These are phyloP conservation scores for Paramecium biaurelia DNA, from an alignment of 73 alveolate species.

Conservation along the genomic window DNA sequence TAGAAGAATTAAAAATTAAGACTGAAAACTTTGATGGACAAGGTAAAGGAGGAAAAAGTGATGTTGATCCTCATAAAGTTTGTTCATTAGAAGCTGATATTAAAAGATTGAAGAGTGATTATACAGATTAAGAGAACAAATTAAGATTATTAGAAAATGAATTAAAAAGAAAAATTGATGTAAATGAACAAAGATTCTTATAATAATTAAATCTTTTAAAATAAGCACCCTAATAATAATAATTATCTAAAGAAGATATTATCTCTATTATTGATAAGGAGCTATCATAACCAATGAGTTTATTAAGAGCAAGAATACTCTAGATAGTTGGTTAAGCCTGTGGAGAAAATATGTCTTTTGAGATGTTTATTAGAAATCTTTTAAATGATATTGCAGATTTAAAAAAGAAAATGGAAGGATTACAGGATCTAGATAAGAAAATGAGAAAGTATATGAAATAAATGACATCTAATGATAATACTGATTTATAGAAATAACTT, in stretches of 20 bases:
- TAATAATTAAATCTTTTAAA: background rate
- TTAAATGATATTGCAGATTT: slow-evolving; percentile 21
- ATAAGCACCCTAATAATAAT: background rate
- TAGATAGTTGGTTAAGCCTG: background rate
- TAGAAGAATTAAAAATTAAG: slow-evolving; percentile 23
- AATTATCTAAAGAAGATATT: slow-evolving; percentile 2
- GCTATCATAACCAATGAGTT: slow-evolving; percentile 34
- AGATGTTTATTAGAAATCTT: background rate
- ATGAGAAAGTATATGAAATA: slow-evolving; percentile 11
- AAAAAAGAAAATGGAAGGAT: background rate
- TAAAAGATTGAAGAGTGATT: slow-evolving; percentile 19
- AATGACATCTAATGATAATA: slow-evolving; percentile 30
- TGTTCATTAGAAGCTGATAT: slow-evolving; percentile 37
- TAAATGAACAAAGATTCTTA: slow-evolving; percentile 21
- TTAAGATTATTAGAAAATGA: slow-evolving; percentile 32
- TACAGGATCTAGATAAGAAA: background rate
- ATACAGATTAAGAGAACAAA: slow-evolving; percentile 6
- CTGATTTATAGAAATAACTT: background rate
- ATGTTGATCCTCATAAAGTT: slow-evolving; percentile 42
- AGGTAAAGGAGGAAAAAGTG: background rate
- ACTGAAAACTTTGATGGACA: background rate
- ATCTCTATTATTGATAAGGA: slow-evolving; percentile 5
- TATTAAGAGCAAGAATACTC: slow-evolving; percentile 8
- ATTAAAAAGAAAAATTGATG: slow-evolving; percentile 47
- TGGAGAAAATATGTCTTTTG: slow-evolving; percentile 27